Conservation (phyloP, 805 yeast species). For the Pichia exigua region DNA sequence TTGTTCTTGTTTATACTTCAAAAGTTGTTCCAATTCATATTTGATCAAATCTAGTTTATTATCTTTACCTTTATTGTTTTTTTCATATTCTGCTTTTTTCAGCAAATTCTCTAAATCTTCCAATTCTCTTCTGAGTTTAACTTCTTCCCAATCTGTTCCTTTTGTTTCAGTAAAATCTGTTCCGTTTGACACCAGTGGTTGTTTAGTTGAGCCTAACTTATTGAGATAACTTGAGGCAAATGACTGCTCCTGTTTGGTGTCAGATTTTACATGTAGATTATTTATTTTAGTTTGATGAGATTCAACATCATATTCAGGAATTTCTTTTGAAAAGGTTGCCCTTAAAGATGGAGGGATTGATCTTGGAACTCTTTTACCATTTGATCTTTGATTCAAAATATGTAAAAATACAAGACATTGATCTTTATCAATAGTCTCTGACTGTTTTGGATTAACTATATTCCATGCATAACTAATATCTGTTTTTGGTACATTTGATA, state of each 20-base stretch:
- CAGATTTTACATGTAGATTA: conserved; percentile 11
- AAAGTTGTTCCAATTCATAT: conserved; percentile 73
- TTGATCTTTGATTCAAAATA: conserved; percentile 78
- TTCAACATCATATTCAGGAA: conserved; percentile 61
- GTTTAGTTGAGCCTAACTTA: conserved; percentile 43
- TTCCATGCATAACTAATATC: conserved; percentile 93
- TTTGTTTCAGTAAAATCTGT: conserved; percentile 65
- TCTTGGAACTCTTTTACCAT: conserved; percentile 76
- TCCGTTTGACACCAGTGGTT: conserved; percentile 30
- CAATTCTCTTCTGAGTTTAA: conserved; percentile 70
- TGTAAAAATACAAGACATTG: conserved; percentile 86
- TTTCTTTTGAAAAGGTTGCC: conserved; percentile 84
- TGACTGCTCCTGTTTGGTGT: conserved; percentile 23
- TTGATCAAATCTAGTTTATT: conserved; percentile 28
- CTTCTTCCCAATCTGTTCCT: conserved; percentile 93
- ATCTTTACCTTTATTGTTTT: conserved; percentile 28
- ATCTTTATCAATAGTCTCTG: conserved; percentile 86
- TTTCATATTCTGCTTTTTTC: conserved; percentile 44
- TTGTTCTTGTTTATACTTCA: conserved; percentile 66
- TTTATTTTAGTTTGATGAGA: conserved; percentile 42
- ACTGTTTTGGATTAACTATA: conserved; percentile 82
- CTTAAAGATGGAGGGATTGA: conserved; percentile 91
- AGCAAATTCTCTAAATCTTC: conserved; percentile 65
- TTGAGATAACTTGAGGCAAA: conserved; percentile 51
- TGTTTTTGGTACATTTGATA: conserved; percentile 67